Evolutionary conservation across 176 grass and related monocot genomes (phyloP).

Genomic region (Bonia amplexicaulis): DNA sequence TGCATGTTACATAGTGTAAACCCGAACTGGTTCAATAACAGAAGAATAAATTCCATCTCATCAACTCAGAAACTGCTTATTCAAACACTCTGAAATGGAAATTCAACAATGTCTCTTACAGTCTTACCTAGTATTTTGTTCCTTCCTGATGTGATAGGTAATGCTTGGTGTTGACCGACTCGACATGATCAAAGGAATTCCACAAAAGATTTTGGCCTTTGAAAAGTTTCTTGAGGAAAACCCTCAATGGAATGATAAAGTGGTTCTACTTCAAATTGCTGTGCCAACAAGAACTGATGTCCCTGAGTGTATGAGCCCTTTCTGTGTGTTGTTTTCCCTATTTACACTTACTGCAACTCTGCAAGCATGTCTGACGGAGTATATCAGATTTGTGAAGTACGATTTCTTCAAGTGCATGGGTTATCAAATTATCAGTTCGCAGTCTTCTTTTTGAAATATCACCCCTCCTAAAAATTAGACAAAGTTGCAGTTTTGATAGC

Average conservation of each 20-base stretch:
- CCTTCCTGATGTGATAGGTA: slow-evolving; percentile 54
- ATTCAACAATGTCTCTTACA: neutral
- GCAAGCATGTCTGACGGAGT: neutral
- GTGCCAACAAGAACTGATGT: slow-evolving; percentile 99
- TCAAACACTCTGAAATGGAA: neutral
- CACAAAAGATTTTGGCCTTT: slow-evolving; percentile 99
- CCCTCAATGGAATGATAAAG: slow-evolving; percentile 72
- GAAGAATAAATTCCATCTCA: neutral
- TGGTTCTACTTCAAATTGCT: slow-evolving; percentile 95
- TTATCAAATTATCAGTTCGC: slow-evolving; percentile 2
- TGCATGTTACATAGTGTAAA: neutral
- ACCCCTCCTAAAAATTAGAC: neutral
- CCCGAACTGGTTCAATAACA: neutral
- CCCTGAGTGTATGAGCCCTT: slow-evolving; percentile 75
- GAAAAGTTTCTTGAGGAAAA: slow-evolving; percentile 99
- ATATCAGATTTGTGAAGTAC: slow-evolving; percentile 1
- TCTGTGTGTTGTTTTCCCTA: neutral
- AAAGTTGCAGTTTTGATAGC: neutral
- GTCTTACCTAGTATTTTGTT: slow-evolving; percentile 4
- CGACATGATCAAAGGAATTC: slow-evolving; percentile 99
- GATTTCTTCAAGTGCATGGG: neutral
- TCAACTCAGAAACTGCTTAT: neutral
- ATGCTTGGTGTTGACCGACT: slow-evolving; percentile 99
- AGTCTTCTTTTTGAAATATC: neutral
- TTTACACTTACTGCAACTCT: neutral